Percentiles rank a stretch among this genome's conserved stretches.
Evolutionary conservation across 345 rosid species (phyloP).

Genomic region (Salix arbutifolia): DNA sequence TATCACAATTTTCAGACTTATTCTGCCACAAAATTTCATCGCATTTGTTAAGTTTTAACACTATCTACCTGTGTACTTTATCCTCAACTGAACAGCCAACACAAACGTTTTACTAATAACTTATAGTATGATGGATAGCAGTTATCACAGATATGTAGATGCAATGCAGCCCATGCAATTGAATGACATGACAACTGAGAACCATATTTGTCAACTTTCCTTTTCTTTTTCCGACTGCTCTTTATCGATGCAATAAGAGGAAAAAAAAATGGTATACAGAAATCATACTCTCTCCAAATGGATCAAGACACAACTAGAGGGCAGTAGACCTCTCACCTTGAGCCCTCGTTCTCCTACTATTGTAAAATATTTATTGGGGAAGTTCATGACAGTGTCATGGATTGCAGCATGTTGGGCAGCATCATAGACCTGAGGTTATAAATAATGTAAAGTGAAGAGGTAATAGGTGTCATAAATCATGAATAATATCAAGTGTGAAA

Average conservation of each 20-base stretch:
- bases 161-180: no score
- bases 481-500: background rate
- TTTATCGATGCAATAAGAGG: no score
- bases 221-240: no score
- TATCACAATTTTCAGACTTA: background rate
- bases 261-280: no score
- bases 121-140: no score
- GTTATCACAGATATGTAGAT: no score
- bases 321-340: conserved; percentile 60
- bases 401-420: conserved; percentile 95
- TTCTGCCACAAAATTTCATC: background rate
- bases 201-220: no score
- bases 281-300: no score
- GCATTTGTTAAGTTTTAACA: background rate
- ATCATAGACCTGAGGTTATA: conserved; percentile 67
- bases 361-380: conserved; percentile 88
- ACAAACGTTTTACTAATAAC: no score
- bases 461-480: background rate
- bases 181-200: no score
- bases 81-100: no score
- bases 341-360: conserved; percentile 98
- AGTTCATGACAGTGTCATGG: conserved; percentile 84
- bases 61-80: no score
- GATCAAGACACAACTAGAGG: background rate
- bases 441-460: conserved; percentile 8